Base-by-base conservation (phyloP, 2,329 filamentous ascomycete genomes). In the Sclerotinia subarctica region DNA sequence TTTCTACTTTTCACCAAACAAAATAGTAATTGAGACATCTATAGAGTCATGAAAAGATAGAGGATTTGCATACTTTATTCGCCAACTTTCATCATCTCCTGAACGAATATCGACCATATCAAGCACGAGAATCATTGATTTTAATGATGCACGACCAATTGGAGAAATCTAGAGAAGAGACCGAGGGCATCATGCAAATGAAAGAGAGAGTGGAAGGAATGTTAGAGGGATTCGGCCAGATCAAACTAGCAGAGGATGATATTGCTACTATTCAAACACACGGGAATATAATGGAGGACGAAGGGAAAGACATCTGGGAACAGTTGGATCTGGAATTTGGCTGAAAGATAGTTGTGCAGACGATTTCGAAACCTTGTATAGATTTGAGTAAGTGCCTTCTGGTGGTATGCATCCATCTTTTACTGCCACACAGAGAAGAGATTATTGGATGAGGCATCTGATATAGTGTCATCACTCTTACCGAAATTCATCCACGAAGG, bases 91-190 rank as follows among this genome's bases (percentile, higher is more conserved):
- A 97, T 79, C 92, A 96, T 76, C 85, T 97, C 66, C 88, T 98
- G 72, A 99, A 99, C 78, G 90, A 96, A 78, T 98, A 97, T 80
- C 86, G 94, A 44, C 94, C 94, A 13, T 94, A 97, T 77, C 94
- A 98, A 80, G 93, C 94, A 32, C 82, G 94, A 56, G 94, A 97
- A 81, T 93, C 90, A 38, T 82, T 96, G 68, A 96, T 97, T 44
- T 80, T 90, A 72, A 86, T 94, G 82, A 93, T 97, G 90, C 91
- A 97, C 79, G 89, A 91, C 72, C 90, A 94, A 75, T 80, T 97
- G 42, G 88, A 92, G 73, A 84, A 83, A 73, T 90, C 89, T 67
- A 86, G 85, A 72, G 86, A 85, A 66, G 93, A 97, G 79, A 93
- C 93, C 1, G 83, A 87, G 46, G 86, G 85, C 4, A 87, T 93